These are phyloP conservation scores for Adansonia digitata DNA, from an alignment of 345 rosid genomes.

Conservation along the genomic window DNA sequence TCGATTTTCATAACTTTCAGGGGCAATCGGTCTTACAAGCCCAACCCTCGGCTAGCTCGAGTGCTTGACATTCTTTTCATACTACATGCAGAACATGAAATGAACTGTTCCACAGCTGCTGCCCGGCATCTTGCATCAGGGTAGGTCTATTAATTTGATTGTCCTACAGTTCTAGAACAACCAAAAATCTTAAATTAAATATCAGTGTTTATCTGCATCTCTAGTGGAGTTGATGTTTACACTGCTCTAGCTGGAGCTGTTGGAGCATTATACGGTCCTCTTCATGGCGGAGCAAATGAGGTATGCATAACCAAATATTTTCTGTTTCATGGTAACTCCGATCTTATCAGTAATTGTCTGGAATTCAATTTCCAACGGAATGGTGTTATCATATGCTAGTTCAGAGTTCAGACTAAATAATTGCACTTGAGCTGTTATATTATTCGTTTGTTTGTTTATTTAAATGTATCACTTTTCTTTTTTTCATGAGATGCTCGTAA, in stretches of 20 bases:
- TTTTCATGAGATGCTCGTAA: constrained; percentile 8
- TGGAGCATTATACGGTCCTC: constrained; percentile 96
- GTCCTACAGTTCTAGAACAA: background rate
- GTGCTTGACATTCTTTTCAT: constrained; percentile 87
- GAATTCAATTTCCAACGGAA: background rate
- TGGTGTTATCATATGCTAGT: background rate
- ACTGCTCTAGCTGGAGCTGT: constrained; percentile 94
- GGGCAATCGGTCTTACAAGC: constrained; percentile 77
- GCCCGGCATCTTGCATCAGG: constrained; percentile 97
- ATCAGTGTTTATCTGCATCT: constrained; percentile 22
- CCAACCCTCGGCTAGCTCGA: constrained; percentile 89
- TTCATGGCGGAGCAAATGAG: constrained; percentile 99
- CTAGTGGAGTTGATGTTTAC: constrained; percentile 91
- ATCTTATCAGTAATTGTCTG: background rate
- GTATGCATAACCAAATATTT: constrained; percentile 28
- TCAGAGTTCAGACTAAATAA: constrained; percentile 12
- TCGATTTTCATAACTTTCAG: constrained; percentile 35
- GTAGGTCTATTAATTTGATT: constrained; percentile 29
- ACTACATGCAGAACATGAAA: constrained; percentile 96
- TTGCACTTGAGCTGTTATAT: background rate
- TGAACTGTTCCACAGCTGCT: constrained; percentile 96
- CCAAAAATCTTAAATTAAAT: background rate
- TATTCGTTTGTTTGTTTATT: background rate
- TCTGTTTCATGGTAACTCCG: background rate
- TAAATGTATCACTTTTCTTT: background rate